Base-by-base conservation (phyloP, 495 filamentous ascomycete species). In the Aspergillus diversus region DNA sequence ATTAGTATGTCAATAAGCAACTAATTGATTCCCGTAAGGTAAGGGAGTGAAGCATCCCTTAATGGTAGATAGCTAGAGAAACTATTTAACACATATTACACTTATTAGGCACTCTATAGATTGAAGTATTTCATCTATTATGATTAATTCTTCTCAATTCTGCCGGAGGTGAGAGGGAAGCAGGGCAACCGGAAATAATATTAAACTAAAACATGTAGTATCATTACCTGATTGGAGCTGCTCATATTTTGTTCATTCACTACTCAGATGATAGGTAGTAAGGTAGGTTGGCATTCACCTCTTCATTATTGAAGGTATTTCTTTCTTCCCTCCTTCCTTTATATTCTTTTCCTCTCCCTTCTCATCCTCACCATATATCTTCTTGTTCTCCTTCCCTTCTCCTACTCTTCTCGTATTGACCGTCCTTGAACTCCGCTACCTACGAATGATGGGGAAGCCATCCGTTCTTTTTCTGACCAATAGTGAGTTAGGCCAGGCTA, bases 381-480 rank as follows among this genome's bases (percentile, higher is more conserved):
- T 27, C 63, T 27, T 46, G 31, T 31, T 43, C n/a, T 51, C n/a
- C 51, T 32, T 39, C 59, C n/a, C 17, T 43, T 33, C 8, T 21
- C 33, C 27, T 37, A 39, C 33, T 46, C 33, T 15, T 12, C 21
- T 27, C 2, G 21, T 27, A 27, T 2, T 2, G 21, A 27, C 21
- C 21, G 21, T 27, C 21, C 21, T 27, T 1, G 21, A 27, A 27
- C 21, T 16, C 33, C 21, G 31, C 7, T 17, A 32, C 43, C 27
- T 16, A 32, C 33, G 17, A 34, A 53, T 7, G 34, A 68, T 68
- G 66, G 53, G 31, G 9, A 60, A 54, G 49, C 46, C 49, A 17
- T 52, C 56, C 21, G 67, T 83, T 21, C 74, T 83, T 11, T 74
- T 84, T 39, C 50, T 83, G 39, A 82, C 79, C 15, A 81, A 81